Conservation (phyloP, 352 stramenopile species). For the Phytophthora multivora region DNA sequence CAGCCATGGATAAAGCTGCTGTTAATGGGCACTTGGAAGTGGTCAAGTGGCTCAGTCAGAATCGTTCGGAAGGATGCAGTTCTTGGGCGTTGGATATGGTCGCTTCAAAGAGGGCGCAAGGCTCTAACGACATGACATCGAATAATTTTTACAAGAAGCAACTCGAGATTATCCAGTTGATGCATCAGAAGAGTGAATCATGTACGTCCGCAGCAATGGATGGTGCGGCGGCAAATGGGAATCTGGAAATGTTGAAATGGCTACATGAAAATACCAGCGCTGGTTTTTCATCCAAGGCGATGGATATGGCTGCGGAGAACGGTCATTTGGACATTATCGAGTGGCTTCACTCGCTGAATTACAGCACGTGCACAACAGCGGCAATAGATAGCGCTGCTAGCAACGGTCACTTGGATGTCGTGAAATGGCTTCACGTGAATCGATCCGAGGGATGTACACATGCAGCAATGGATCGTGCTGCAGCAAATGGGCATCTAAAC, state of each 20-base stretch:
- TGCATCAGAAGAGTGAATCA: neutral
- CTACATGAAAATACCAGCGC: neutral
- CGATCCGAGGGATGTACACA: neutral
- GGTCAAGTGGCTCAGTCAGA: neutral
- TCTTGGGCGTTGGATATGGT: neutral
- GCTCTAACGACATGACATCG: neutral
- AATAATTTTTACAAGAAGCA: neutral
- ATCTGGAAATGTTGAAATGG: constrained; percentile 5
- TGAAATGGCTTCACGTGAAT: neutral
- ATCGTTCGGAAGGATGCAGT: neutral
- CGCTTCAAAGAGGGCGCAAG: neutral
- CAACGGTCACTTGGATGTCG: neutral
- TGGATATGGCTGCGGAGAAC: neutral
- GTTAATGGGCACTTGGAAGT: neutral
- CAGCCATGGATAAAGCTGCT: neutral
- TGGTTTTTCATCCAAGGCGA: neutral
- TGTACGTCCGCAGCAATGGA: neutral
- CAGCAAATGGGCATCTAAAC: neutral
- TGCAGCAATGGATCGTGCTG: neutral
- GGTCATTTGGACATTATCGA: neutral
- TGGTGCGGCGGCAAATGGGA: constrained; percentile 1
- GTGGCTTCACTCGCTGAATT: neutral
- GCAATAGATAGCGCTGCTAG: neutral
- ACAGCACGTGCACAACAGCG: neutral
- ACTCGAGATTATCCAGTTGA: neutral